These are phyloP conservation scores for Calonectria honghensis DNA, from an alignment of 2,329 filamentous ascomycete species.

Conservation along the genomic window DNA sequence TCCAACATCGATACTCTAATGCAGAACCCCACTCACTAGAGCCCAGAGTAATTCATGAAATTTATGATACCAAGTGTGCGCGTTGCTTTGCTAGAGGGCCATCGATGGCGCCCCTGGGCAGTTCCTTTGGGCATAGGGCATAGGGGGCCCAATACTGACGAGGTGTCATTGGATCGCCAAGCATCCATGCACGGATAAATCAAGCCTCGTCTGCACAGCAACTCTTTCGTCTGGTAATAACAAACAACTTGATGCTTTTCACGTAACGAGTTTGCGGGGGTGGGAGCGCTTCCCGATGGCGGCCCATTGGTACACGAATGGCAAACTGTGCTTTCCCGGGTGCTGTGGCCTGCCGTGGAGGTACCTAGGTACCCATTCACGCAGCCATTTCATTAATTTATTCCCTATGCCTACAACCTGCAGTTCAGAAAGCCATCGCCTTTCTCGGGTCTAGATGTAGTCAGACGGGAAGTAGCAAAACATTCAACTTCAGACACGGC, in stretches of 20 bases:
- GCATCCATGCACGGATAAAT: background rate
- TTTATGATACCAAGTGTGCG: background rate
- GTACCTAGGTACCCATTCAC: constrained; percentile 2
- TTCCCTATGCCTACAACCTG: background rate
- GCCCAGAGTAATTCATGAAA: background rate
- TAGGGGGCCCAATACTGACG: no score
- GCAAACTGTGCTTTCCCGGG: background rate
- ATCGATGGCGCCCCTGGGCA: background rate
- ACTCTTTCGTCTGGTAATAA: background rate
- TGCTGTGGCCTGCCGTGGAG: no score
- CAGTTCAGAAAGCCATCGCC: background rate
- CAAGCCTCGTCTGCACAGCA: background rate
- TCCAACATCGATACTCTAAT: background rate
- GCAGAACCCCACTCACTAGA: no score
- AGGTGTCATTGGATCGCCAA: background rate
- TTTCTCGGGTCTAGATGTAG: background rate
- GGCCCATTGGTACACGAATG: background rate
- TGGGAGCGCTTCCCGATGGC: background rate
- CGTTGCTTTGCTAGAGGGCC: background rate
- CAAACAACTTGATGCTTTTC: background rate
- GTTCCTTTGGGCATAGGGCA: background rate
- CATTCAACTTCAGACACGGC: background rate
- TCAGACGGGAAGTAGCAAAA: background rate
- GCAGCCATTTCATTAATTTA: background rate
- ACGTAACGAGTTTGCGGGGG: constrained; percentile 8